phyloP scores from a whole-genome alignment of 2,329 filamentous ascomycete species.

The Talaromyces pinophilus region DNA sequence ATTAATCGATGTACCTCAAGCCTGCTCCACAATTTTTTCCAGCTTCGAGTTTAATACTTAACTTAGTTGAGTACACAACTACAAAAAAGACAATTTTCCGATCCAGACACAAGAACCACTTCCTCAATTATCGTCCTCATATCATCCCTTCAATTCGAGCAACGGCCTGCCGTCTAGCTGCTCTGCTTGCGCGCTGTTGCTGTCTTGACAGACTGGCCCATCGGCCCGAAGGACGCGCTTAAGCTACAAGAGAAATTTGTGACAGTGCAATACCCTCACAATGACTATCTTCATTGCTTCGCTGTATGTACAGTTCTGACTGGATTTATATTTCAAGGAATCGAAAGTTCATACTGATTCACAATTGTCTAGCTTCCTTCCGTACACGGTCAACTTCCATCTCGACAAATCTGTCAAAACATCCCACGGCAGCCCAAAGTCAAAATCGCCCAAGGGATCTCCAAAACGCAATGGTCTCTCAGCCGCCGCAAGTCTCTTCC shows the following conservation, averaged over 20 bases:
- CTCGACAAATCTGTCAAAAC: conserved; percentile 34
- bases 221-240: neutral
- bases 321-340: neutral
- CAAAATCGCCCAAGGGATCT: conserved; percentile 25
- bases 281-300: conserved; percentile 65
- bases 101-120: neutral
- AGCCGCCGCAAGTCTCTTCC: conserved; percentile 39
- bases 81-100: neutral
- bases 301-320: conserved; percentile 48
- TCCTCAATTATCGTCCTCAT: neutral
- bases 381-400: conserved; percentile 88
- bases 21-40: conserved; percentile 24
- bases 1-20: conserved; percentile 27
- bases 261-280: conserved; percentile 24
- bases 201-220: neutral
- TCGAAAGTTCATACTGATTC: neutral
- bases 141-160: neutral
- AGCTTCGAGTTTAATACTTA: conserved; percentile 10
- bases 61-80: conserved; percentile 2
- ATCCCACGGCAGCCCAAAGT: conserved; percentile 33
- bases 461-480: neutral
- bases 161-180: neutral
- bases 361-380: conserved; percentile 69
- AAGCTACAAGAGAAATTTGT: neutral
- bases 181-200: neutral